Conservation (phyloP, 768 basidiomycete genomes). For the Tubosaeta sp. region DNA sequence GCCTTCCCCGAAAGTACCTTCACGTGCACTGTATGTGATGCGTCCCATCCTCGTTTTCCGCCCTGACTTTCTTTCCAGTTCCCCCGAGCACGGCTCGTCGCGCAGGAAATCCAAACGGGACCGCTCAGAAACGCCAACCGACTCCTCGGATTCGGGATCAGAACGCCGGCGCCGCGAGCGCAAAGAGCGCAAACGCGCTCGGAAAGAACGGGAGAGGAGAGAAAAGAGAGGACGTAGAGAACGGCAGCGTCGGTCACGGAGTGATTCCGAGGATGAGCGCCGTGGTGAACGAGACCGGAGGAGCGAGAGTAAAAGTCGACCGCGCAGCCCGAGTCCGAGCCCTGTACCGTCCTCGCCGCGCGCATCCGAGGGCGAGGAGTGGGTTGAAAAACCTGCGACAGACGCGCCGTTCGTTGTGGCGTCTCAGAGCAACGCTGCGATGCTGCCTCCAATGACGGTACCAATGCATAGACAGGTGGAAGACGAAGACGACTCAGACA, state of each 20-base stretch:
- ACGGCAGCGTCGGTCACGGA: slow-evolving; percentile 34
- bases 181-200: slow-evolving; percentile 57
- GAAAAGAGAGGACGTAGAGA: slow-evolving; percentile 37
- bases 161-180: slow-evolving; percentile 52
- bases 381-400: slow-evolving; percentile 57
- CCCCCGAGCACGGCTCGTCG: slow-evolving; percentile 48
- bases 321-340: slow-evolving; percentile 31
- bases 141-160: slow-evolving; percentile 50
- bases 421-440: slow-evolving; percentile 16
- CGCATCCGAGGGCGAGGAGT: slow-evolving; percentile 47
- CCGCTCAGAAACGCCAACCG: slow-evolving; percentile 43
- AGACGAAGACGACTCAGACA: slow-evolving; percentile 48
- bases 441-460: slow-evolving; percentile 22
- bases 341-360: slow-evolving; percentile 28
- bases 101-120: slow-evolving; percentile 59
- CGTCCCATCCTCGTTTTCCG: not conserved
- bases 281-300: slow-evolving; percentile 21
- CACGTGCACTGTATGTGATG: slow-evolving; percentile 49
- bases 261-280: slow-evolving; percentile 33
- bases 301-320: slow-evolving; percentile 33
- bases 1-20: slow-evolving; percentile 66
- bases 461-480: slow-evolving; percentile 17
- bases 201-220: slow-evolving; percentile 45
- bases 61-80: slow-evolving; percentile 36
- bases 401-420: slow-evolving; percentile 25